A percentile compares a stretch with the other conserved stretches of the same genome.
Evolutionary conservation across 1,284 basidiomycete genomes (phyloP).

Genomic region (Ceratobasidium sp.): DNA sequence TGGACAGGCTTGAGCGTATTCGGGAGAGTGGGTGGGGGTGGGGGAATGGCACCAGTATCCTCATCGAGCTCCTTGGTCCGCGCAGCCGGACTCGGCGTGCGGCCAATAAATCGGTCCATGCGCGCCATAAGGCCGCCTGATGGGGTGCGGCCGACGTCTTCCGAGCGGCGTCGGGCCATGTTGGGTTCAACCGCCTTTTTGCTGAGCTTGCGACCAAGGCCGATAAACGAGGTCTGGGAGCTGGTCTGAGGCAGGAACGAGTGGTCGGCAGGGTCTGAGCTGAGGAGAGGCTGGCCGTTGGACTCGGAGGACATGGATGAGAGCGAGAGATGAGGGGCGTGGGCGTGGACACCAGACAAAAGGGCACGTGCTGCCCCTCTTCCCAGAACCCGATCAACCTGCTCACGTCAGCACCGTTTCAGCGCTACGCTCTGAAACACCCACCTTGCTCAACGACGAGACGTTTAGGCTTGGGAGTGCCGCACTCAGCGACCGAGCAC

Average conservation of each 20-base stretch:
- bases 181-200: constrained; percentile 29
- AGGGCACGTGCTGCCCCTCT: constrained; percentile 19
- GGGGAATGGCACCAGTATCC: constrained; percentile 4
- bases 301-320: constrained; percentile 30
- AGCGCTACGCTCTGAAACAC: background rate
- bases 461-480: constrained; percentile 22
- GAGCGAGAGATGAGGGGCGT: constrained; percentile 25
- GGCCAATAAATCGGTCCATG: constrained; percentile 32
- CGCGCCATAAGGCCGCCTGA: constrained; percentile 21
- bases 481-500: constrained; percentile 17
- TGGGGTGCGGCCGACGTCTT: constrained; percentile 7
- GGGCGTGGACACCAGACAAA: constrained; percentile 32
- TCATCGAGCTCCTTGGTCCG: constrained; percentile 29
- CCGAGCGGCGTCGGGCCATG: constrained; percentile 20
- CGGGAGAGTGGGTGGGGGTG: constrained; percentile 12
- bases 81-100: constrained; percentile 31
- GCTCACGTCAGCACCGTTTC: constrained; percentile 18
- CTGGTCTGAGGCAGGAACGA: constrained; percentile 35
- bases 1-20: background rate
- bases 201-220: constrained; percentile 22
- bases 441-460: constrained; percentile 32
- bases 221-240: background rate
- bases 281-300: background rate
- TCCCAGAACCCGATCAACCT: constrained; percentile 44
- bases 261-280: background rate